phyloP scores from a whole-genome alignment of 495 filamentous ascomycete species.

The Tuber magnatum region DNA sequence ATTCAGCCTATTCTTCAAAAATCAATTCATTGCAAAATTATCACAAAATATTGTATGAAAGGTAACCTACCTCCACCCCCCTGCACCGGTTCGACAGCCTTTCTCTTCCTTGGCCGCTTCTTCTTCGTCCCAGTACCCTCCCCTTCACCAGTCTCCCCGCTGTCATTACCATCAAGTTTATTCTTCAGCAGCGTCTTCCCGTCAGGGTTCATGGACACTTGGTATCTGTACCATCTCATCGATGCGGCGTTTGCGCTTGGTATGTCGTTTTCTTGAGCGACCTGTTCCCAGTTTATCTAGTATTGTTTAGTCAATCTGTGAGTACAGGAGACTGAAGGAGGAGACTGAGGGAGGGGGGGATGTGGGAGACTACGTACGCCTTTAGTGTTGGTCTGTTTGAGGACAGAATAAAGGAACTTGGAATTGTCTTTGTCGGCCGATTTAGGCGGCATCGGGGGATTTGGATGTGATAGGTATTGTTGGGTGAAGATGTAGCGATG shows the following conservation, averaged over 20 bases:
- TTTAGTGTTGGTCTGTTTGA: slow-evolving; percentile 6
- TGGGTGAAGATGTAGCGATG: neutral
- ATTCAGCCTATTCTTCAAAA: neutral
- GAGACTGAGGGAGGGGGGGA: neutral
- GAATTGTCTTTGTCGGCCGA: neutral
- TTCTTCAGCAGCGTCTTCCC: slow-evolving; percentile 1
- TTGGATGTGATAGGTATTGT: neutral
- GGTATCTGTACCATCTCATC: slow-evolving; percentile 3
- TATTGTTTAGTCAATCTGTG: neutral
- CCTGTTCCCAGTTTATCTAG: slow-evolving; percentile 8
- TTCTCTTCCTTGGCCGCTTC: neutral
- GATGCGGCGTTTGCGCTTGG: neutral
- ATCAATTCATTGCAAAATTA: neutral
- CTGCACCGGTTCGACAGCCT: neutral
- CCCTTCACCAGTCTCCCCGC: neutral
- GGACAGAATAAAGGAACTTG: slow-evolving; percentile 8
- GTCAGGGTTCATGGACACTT: neutral
- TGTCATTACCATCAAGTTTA: neutral
- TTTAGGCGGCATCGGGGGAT: neutral
- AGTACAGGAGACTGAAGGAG: neutral
- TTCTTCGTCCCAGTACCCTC: neutral
- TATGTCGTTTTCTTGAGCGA: slow-evolving; percentile 9
- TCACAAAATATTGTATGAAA: neutral
- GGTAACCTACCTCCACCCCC: neutral
- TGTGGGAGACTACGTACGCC: neutral